Conservation (phyloP, 371 early-diverging fungal species). For the Circinella minor region DNA sequence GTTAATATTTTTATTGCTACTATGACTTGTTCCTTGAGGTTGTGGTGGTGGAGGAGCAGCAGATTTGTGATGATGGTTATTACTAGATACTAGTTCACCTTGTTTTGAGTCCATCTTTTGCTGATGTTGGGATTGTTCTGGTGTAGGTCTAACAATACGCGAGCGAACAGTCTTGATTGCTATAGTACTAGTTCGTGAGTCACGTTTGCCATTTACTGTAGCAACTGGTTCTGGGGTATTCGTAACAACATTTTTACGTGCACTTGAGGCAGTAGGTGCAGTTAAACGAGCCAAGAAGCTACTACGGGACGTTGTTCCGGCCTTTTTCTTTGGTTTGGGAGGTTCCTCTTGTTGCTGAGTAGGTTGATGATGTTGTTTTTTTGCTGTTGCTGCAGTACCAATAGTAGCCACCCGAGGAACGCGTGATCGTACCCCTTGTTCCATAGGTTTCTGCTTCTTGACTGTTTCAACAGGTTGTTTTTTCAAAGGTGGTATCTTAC, state of each 20-base stretch:
- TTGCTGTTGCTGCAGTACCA: background rate
- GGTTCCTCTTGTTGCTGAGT: background rate
- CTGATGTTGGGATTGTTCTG: background rate
- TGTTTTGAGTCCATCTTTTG: background rate
- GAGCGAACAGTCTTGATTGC: slow-evolving; percentile 18
- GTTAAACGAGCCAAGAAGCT: slow-evolving; percentile 22
- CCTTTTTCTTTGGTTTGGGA: slow-evolving; percentile 2
- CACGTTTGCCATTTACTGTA: background rate
- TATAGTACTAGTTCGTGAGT: slow-evolving; percentile 13
- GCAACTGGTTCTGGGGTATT: background rate
- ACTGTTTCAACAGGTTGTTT: background rate
- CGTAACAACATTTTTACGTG: slow-evolving; percentile 11
- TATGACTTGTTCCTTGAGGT: background rate
- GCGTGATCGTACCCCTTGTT: slow-evolving; percentile 5
- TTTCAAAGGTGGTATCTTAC: slow-evolving; percentile 1
- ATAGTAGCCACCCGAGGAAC: slow-evolving; percentile 3
- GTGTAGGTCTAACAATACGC: slow-evolving; percentile 4
- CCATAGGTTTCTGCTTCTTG: slow-evolving; percentile 3
- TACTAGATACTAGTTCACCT: background rate
- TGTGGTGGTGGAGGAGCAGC: slow-evolving; percentile 10
- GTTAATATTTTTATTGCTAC: background rate
- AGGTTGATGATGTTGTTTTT: background rate
- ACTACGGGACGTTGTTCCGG: background rate
- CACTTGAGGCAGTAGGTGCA: slow-evolving; percentile 25
- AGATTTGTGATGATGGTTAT: background rate